phyloP scores from a whole-genome alignment of 2,329 filamentous ascomycete genomes.

The Penicillium sp. region DNA sequence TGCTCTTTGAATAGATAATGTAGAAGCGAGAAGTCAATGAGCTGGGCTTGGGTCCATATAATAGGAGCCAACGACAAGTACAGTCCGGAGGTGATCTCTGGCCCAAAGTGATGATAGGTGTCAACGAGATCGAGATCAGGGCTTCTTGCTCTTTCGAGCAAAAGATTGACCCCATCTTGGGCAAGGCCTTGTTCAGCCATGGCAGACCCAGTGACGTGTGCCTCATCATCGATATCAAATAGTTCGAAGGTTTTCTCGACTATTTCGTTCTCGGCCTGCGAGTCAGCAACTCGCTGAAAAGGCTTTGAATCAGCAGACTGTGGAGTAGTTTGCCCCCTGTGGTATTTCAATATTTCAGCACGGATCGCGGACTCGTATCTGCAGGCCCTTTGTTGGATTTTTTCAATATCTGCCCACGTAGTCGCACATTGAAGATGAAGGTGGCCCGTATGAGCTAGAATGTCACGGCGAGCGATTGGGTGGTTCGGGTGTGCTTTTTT shows the following conservation, averaged over 20 bases:
- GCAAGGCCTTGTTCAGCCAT: conserved; percentile 21
- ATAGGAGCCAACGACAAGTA: conserved; percentile 68
- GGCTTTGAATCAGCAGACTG: conserved; percentile 1
- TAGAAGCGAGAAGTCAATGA: conserved; percentile 73
- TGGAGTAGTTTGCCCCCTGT: conserved; percentile 27
- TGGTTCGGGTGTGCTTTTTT: conserved; percentile 65
- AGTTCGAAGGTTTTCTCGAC: conserved; percentile 29
- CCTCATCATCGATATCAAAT: conserved; percentile 33
- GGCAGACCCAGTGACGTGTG: conserved; percentile 22
- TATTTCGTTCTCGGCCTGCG: conserved; percentile 2
- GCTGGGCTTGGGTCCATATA: conserved; percentile 64
- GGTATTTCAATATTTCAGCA: conserved; percentile 37
- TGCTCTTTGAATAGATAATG: conserved; percentile 70
- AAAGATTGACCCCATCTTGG: conserved; percentile 26
- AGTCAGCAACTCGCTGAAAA: neutral
- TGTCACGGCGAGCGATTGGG: conserved; percentile 54
- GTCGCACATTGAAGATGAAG: conserved; percentile 63
- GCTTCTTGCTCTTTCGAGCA: conserved; percentile 25
- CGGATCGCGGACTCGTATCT: conserved; percentile 36
- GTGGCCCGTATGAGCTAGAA: conserved; percentile 45
- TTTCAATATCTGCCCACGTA: conserved; percentile 62
- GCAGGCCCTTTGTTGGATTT: conserved; percentile 56
- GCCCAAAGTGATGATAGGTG: conserved; percentile 29
- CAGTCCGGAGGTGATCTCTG: conserved; percentile 50
- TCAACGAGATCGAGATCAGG: conserved; percentile 11